phyloP scores from a whole-genome alignment of 2,329 filamentous ascomycete genomes.

The Fusarium sp. region DNA sequence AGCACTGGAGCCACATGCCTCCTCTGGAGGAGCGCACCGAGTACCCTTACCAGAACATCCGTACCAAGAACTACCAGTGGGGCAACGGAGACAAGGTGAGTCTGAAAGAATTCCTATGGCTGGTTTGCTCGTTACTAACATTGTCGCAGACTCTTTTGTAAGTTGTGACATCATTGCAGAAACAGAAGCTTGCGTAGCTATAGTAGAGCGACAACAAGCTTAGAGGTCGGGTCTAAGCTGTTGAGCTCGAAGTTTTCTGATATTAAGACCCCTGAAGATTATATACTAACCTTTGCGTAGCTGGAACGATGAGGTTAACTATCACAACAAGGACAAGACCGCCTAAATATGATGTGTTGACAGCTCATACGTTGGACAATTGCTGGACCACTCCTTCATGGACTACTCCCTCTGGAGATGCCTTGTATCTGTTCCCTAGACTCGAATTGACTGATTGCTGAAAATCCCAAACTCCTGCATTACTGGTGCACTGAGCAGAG shows the following conservation, averaged over 20 bases:
- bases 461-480: conserved; percentile 4
- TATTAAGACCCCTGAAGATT: neutral
- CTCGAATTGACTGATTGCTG: conserved; percentile 47
- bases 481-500: neutral
- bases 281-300: conserved; percentile 56
- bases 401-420: conserved; percentile 45
- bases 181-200: conserved; percentile 1
- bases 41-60: conserved; percentile 98
- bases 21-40: conserved; percentile 91
- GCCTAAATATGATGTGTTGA: conserved; percentile 51
- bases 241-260: neutral
- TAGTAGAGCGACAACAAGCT: conserved; percentile 20
- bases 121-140: conserved; percentile 43
- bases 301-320: conserved; percentile 97
- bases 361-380: conserved; percentile 38
- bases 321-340: conserved; percentile 91
- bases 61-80: conserved; percentile 95
- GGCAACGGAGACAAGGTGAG: conserved; percentile 93
- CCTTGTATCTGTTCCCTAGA: conserved; percentile 51
- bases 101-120: neutral
- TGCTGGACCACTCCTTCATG: conserved; percentile 45
- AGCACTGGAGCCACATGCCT: conserved; percentile 87
- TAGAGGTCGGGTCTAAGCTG: neutral
- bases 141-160: conserved; percentile 64
- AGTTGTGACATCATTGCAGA: conserved; percentile 36